Conservation (phyloP, 345 rosid genomes). For the Murraya koenigii region DNA sequence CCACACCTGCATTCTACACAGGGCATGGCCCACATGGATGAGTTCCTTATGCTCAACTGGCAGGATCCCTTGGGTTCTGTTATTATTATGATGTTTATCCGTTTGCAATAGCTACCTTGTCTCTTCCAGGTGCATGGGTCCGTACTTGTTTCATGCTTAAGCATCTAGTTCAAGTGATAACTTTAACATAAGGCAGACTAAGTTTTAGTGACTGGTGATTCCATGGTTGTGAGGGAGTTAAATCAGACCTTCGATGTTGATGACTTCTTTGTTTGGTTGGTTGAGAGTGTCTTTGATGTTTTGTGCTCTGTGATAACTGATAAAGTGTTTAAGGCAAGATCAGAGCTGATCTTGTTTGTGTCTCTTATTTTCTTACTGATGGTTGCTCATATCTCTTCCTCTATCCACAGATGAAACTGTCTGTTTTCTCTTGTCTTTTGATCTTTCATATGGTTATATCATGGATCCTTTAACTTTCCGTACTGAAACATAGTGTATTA, state of each 20-base stretch:
- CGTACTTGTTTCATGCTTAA: not conserved
- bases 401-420: not conserved
- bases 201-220: not conserved
- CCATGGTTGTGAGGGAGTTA: not conserved
- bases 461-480: not conserved
- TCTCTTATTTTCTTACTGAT: not conserved
- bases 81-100: not conserved
- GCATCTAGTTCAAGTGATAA: not conserved
- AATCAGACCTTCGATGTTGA: not conserved
- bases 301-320: no score
- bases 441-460: not conserved
- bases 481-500: not conserved
- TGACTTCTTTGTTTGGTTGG: not conserved
- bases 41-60: not conserved
- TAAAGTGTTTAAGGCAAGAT: not conserved
- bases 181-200: not conserved
- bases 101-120: not conserved
- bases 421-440: not conserved
- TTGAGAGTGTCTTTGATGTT: not conserved
- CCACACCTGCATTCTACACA: not conserved
- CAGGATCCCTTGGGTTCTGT: not conserved
- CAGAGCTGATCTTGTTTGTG: not conserved
- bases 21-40: not conserved
- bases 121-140: not conserved
- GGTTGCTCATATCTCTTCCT: not conserved